A percentile compares a stretch with the other conserved stretches of the same genome.
Evolutionary conservation across 768 basidiomycete species (phyloP).

Genomic region (Psilocybe subaeruginosa): DNA sequence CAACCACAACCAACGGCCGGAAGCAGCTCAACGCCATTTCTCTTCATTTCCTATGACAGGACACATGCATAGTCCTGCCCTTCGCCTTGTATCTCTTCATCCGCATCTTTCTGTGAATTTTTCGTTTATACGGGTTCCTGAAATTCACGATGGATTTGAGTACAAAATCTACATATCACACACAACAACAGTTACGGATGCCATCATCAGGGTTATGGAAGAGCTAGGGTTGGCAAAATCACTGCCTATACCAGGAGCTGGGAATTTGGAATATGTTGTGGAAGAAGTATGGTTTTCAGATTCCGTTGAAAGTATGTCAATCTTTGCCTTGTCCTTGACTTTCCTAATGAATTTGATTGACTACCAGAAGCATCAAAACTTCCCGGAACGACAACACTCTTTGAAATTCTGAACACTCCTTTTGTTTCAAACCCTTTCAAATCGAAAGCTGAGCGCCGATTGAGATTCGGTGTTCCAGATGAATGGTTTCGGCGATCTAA

Average conservation of each 20-base stretch:
- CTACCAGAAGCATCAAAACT: slow-evolving; percentile 46
- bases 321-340: background rate
- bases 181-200: slow-evolving; percentile 55
- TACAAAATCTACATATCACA: slow-evolving; percentile 70
- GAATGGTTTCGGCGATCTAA: slow-evolving; percentile 80
- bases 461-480: slow-evolving; percentile 74
- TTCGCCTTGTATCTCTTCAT: slow-evolving; percentile 76
- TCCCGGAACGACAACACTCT: slow-evolving; percentile 43
- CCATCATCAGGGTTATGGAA: slow-evolving; percentile 52
- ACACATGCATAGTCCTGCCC: slow-evolving; percentile 63
- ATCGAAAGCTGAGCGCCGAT: slow-evolving; percentile 43
- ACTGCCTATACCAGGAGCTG: slow-evolving; percentile 69
- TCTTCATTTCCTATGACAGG: slow-evolving; percentile 71
- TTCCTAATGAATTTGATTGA: slow-evolving; percentile 10
- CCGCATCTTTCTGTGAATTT: slow-evolving; percentile 56
- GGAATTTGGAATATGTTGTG: slow-evolving; percentile 70
- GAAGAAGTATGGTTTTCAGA: slow-evolving; percentile 68
- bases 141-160: slow-evolving; percentile 73
- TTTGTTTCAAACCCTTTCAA: slow-evolving; percentile 44
- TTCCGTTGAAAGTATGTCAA: slow-evolving; percentile 54
- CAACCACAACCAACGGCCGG: slow-evolving; percentile 34
- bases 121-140: slow-evolving; percentile 69
- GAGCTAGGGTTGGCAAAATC: slow-evolving; percentile 73
- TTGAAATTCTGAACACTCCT: slow-evolving; percentile 43
- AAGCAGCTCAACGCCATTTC: slow-evolving; percentile 53